A percentile compares a stretch with the other conserved stretches of the same genome.
phyloP scores from a whole-genome alignment of 2,329 filamentous ascomycete species.

The Trichoderma pleuroti region DNA sequence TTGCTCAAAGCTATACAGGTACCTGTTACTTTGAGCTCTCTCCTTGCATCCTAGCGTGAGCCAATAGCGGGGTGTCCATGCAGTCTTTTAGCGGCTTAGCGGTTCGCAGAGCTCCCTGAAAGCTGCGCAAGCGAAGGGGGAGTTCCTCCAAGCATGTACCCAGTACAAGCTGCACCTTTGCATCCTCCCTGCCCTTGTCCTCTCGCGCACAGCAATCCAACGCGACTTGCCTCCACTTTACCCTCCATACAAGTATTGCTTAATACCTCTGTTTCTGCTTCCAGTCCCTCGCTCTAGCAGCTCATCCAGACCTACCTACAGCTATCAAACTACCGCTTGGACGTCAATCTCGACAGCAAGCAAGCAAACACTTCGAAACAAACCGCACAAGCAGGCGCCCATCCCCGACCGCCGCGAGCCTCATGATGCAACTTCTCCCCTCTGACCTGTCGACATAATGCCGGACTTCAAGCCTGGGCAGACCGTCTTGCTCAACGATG shows the following conservation, averaged over 20 bases:
- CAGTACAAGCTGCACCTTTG: not conserved
- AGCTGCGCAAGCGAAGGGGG: not conserved
- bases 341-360: not conserved
- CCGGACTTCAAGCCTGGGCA: slow-evolving; percentile 64
- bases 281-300: not conserved
- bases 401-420: slow-evolving; percentile 12
- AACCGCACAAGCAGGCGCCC: not conserved
- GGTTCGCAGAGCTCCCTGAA: not conserved
- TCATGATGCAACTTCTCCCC: slow-evolving; percentile 34
- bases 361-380: not conserved
- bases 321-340: not conserved
- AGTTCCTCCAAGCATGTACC: not conserved
- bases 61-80: not conserved
- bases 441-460: slow-evolving; percentile 41
- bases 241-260: slow-evolving; percentile 9
- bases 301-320: not conserved
- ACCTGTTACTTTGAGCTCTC: not conserved
- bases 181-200: not conserved
- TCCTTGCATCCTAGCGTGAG: not conserved
- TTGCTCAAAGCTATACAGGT: not conserved
- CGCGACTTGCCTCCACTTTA: slow-evolving; percentile 16
- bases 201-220: slow-evolving; percentile 12
- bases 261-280: slow-evolving; percentile 5
- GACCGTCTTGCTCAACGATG: slow-evolving; percentile 74
- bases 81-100: not conserved